Base-by-base conservation (phyloP, 2,329 filamentous ascomycete genomes). In the Claviceps sp. region DNA sequence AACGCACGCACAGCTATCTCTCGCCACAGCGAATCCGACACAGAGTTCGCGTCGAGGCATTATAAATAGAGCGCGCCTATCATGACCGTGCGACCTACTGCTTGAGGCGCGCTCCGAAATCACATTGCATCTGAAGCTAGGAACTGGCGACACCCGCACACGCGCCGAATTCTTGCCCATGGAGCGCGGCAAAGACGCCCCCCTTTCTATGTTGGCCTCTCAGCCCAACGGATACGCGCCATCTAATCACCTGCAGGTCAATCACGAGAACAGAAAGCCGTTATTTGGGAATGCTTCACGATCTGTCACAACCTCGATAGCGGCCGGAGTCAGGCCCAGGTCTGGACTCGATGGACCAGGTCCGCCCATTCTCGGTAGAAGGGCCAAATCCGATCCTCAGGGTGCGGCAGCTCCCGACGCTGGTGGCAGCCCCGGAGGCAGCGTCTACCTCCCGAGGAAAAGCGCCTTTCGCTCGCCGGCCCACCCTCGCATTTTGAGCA, bases 211-310 rank as follows among this genome's bases (percentile, higher is more conserved):
- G 14, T 38, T 45, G 47, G 40, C 48, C 7, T 45, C 50, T 7
- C 42, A 45, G 44, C 38, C 44, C 16, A 42, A 45, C 9, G 47
- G 47, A 34, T 50, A 37, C 9, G 30, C 24, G 14, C 38, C 43
- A 18, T 41, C 57, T 38, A 61, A 59, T 16, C 57, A 62, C 38
- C 62, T 72, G 9, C 56, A 65, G 7, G 69, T 73, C 49, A 69
- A 65, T 57, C 64, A 68, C 49, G 65, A 66, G 5, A 68, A 67
- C n/a, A 63, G 70, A 40, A 70, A 65, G 58, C 68, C 69, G 48
- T 57, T 74, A 14, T 74, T 73, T 52, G 49, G 59, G 36, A 60
- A 53, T 54, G 59, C 54, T 50, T 50, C 59, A 5, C 48, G 48
- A 14, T 46, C 51, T 22, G 30, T 48, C 11, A 38, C 50, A 16